Base-by-base conservation (phyloP, 2,329 filamentous ascomycete species). In the Hymenotorrendiella dingleyae region DNA sequence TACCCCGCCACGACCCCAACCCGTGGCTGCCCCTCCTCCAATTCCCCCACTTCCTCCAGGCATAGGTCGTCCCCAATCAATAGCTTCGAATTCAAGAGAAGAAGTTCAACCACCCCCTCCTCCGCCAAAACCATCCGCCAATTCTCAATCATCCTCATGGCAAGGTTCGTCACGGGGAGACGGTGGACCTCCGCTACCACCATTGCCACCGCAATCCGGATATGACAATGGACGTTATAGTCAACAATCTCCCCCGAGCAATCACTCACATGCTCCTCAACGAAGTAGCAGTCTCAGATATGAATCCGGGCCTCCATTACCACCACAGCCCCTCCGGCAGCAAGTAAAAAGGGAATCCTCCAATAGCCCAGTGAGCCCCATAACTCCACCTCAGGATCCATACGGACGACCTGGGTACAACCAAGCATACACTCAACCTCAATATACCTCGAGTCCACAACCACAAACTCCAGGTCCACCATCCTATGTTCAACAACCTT, bases 41-140 rank as follows among this genome's bases (percentile, higher is more conserved):
- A 64, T 84, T n/a, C 85, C 85, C 46, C 84, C 85, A 41, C 69
- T 84, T 14, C 86, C 84, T 7, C 78, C 79, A 20, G 81, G 84
- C 55, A 67, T 83, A 45, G 80, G 83, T 34, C 64, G 69, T 55
- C 50, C 66, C 52, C 9, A 55, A 54, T 35, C 52, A 52, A 6
- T 56, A 50, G 36, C 61, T 63, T 33, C 52, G 58, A 59, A 57
- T 21, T 58, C 57, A 1, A 61, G 38, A n/a, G 44, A 51, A 17
- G 48, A 50, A 34, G 28, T 46, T 39, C 51, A 43, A 24, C 61
- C 62, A 34, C 63, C 63, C 8, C 60, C 57, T 28, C 61, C 60
- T 14, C 58, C 58, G 14, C 60, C 60, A 12, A 62, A 61, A 21
- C 59, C 58, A 17, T 44, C 10, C 20, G 47, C 41, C 17, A 51